Base-by-base conservation (phyloP, 2,329 filamentous ascomycete genomes). In the Talaromyces rugulosus region DNA sequence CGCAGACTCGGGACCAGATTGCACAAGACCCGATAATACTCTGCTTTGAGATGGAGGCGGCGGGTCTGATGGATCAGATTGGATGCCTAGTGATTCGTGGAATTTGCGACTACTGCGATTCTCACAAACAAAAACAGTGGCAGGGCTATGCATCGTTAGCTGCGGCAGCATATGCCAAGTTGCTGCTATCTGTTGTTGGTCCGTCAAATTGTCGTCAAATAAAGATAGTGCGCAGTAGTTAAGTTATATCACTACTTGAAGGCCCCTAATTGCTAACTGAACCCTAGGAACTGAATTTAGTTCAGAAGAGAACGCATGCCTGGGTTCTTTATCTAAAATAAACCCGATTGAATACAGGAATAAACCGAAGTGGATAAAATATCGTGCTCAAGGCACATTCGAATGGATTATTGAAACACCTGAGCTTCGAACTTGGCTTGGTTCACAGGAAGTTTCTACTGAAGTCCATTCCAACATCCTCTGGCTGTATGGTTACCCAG, bases 401-500 rank as follows among this genome's bases (percentile, higher is more conserved):
- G 60, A 44, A 27, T 67, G 64, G 66, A 61, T 67, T n/a, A 47
- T 64, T 12, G 56, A 64, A 31, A 61, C 62, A 42, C 16, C 59
- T 6, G 66, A 67, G 47, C 31, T 67, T 28, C 61, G 57, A 40
- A 40, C 16, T 57, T 67, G 66, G 66, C 57, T 67, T 58, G 36
- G 27, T n/a, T 36, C 51, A 42, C 40, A 40, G 40, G 27, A 3
- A 1, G 34, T 18, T 5, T 5, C 40, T 3, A 3, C 23, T 23
- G 23, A 23, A 23, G 2, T 23, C 23, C 23, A 23, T 23, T 23
- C 23, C 2, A 62, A 64, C 9, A 23, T 67, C 12, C 52, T 66
- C 11, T 68, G 64, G 64, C 58, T 68, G 8, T 58, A 67, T 44
- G 63, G 66, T 6, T 61, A 65, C 40, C 66, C 66, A 11, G 66